Conservation (phyloP, 2,329 filamentous ascomycete genomes). For the Knufia fluminis region DNA sequence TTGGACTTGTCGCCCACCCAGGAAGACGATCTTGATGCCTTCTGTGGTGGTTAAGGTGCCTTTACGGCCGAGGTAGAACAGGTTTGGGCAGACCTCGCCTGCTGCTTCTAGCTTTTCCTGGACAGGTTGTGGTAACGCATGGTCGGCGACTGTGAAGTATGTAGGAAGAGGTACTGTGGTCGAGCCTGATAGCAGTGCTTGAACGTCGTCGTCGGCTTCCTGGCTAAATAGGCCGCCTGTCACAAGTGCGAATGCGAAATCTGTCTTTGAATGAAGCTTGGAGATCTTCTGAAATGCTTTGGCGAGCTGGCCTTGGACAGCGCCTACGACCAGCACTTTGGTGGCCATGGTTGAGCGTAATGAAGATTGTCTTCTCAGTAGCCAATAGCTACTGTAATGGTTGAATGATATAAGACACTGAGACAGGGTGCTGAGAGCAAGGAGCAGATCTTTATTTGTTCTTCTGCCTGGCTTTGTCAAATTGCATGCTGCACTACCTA, state of each 20-base stretch:
- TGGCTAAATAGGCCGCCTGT: slow-evolving; percentile 72
- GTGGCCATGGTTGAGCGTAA: slow-evolving; percentile 9
- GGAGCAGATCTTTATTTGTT: neutral
- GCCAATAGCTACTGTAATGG: too few relatives aligned
- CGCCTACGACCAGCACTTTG: slow-evolving; percentile 59
- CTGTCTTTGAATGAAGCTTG: slow-evolving; percentile 74
- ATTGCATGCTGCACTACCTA: too few relatives aligned
- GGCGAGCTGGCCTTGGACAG: slow-evolving; percentile 68
- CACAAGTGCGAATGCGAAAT: slow-evolving; percentile 76
- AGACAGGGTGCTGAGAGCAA: neutral
- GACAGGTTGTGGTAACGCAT: slow-evolving; percentile 60
- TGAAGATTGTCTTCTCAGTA: too few relatives aligned
- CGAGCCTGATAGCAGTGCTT: slow-evolving; percentile 60
- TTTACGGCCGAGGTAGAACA: slow-evolving; percentile 81
- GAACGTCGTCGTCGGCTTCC: slow-evolving; percentile 40
- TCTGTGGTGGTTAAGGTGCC: slow-evolving; percentile 83
- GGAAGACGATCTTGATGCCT: slow-evolving; percentile 73
- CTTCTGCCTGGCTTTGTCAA: too few relatives aligned
- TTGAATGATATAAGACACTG: neutral
- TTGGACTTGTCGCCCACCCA: slow-evolving; percentile 60
- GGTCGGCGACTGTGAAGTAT: slow-evolving; percentile 77
- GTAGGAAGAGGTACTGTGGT: slow-evolving; percentile 70
- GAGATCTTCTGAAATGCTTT: slow-evolving; percentile 71
- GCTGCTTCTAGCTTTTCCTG: slow-evolving; percentile 62
- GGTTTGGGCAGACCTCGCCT: slow-evolving; percentile 73